phyloP scores from a whole-genome alignment of 768 basidiomycete species.

The Trametes villosa region DNA sequence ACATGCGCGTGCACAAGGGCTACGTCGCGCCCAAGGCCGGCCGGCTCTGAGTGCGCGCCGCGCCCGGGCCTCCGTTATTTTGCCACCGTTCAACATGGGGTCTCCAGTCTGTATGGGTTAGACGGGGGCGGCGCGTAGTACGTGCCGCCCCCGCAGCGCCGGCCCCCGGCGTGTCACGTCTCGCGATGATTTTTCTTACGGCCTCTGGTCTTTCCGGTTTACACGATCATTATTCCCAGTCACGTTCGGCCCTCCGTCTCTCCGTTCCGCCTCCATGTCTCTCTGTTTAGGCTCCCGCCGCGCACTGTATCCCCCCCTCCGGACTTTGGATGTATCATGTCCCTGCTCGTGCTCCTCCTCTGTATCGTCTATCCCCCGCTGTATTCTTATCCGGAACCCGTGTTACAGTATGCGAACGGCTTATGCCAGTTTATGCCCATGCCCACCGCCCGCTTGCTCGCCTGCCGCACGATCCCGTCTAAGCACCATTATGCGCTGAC shows the following conservation, averaged over 20 bases:
- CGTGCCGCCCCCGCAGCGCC: conserved; percentile 12
- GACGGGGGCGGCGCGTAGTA: neutral
- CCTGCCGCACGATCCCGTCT: neutral
- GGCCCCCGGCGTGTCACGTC: conserved; percentile 8
- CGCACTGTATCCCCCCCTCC: neutral
- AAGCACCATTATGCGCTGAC: no score
- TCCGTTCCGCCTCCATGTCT: neutral
- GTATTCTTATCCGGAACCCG: conserved; percentile 15
- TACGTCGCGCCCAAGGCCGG: conserved; percentile 23
- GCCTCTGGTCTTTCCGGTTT: conserved; percentile 3
- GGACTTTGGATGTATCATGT: conserved; percentile 20
- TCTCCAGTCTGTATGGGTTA: conserved; percentile 8
- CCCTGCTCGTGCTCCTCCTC: neutral
- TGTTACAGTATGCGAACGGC: neutral
- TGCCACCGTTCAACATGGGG: neutral
- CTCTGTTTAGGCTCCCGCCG: neutral
- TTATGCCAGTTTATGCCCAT: neutral
- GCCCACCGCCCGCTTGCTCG: neutral
- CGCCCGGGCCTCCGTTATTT: neutral
- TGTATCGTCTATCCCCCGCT: conserved; percentile 11
- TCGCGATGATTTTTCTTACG: conserved; percentile 1
- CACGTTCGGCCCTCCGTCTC: neutral
- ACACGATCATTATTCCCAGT: conserved; percentile 31
- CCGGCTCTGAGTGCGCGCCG: conserved; percentile 22
- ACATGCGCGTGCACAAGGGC: conserved; percentile 77